Evolutionary conservation across 176 grass and related monocot genomes (phyloP), one percentile per base, ranked within the genome.

Genomic region (Hyparrhenia diplandra): DNA sequence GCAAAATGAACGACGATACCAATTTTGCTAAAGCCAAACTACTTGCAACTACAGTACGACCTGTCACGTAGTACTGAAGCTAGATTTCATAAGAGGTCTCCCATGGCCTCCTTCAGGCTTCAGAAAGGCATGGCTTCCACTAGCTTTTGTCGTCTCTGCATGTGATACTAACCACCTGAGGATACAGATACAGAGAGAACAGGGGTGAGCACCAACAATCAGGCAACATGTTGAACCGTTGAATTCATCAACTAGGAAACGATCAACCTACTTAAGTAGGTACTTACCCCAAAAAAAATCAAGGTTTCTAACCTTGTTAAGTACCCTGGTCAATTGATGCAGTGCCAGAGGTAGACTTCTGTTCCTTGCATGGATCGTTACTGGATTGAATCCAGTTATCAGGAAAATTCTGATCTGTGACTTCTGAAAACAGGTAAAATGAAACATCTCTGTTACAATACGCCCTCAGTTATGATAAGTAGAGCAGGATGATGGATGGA

Each of bases 401-500:
- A 29, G 70, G 18, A 75, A 98, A 94, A 84, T 98, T 98, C 71
- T 98, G 95, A 83, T 81, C 95, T 13, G 86, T 94, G 17, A 92
- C 80, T 80, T 98, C 95, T 98, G 92, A 9, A 63, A 13, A 75
- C 68, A 73, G 3, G 69, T 14, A 17, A 68, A 68, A 82, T 13
- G 16, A 37, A n/a, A 89, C 43, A 16, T 57, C 25, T 51, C 16
- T 45, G 55, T 64, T 30, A 73, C 23, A n/a, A 73, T 68, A 87
- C 27, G 41, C 12, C 31, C 34, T 52, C 13, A 30, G 32, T 45
- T 30, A 35, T 49, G 60, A 62, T 32, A n/a, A 74, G 2, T 59
- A 74, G 67, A 73, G 34, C 71, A 64, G 40, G 43, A 78, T 65
- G 73, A 36, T 12, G 25, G 43, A 58, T n/a, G 46, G 46, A 49